Percentiles rank a stretch among this genome's conserved stretches.
Conservation (phyloP, 768 basidiomycete genomes). For the Hirschioporus abietinus region DNA sequence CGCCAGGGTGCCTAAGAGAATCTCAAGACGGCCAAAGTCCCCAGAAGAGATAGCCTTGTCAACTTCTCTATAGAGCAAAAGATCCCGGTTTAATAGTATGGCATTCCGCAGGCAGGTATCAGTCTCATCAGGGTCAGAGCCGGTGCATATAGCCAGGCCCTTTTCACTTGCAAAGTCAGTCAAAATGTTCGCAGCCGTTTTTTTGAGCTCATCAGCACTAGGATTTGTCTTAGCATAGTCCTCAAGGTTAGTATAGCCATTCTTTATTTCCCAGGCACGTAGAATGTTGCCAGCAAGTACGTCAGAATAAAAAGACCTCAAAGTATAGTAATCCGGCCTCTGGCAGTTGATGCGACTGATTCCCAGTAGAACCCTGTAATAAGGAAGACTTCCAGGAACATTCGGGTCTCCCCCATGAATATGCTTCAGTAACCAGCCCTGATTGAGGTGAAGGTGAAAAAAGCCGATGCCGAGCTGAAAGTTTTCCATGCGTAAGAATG, state of each 20-base stretch:
- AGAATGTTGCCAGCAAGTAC: not conserved
- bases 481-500: slow-evolving; percentile 1
- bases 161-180: not conserved
- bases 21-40: slow-evolving; percentile 2
- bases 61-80: not conserved
- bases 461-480: not conserved
- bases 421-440: not conserved
- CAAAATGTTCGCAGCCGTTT: not conserved
- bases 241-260: not conserved
- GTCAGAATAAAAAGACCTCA: not conserved
- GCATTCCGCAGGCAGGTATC: not conserved
- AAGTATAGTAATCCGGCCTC: not conserved
- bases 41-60: not conserved
- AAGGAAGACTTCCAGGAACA: not conserved
- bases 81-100: not conserved
- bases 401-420: not conserved
- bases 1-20: not conserved
- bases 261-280: not conserved
- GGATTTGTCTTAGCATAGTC: not conserved
- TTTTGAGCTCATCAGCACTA: not conserved
- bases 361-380: not conserved
- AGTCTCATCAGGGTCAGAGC: not conserved
- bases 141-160: not conserved
- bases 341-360: not conserved
- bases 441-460: not conserved